Base-by-base conservation (phyloP, 2,329 filamentous ascomycete genomes). In the Colletotrichum godetiae region DNA sequence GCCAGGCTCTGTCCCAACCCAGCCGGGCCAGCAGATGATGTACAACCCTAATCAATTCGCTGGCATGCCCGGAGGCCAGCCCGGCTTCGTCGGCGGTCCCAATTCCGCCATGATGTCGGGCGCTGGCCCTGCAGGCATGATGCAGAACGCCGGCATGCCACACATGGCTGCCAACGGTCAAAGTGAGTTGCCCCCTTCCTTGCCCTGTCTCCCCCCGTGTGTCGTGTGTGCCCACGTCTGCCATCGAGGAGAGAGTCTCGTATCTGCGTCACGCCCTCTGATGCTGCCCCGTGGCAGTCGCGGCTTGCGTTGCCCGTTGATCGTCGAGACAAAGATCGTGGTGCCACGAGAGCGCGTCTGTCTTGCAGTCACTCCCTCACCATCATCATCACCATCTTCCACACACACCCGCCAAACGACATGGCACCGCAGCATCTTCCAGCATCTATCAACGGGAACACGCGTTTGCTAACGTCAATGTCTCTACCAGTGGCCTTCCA, bases 81-180 rank as follows among this genome's bases (percentile, higher is more conserved):
- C 82, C 72, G 82, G 80, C 75, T 90, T 89, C 77, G 84, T 84
- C 62, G 85, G 85, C 60, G 86, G 84, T 76, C 86, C 86, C 65
- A 89, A 88, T 76, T 83, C 85, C 66, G 83, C 88, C 81, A 89
- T 91, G 87, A 89, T 89, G 85, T 82, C 84, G 62, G 85, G 83
- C 76, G 81, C 82, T 75, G 87, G 86, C 53, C 85, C 87, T 82
- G 86, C 84, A 81, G 88, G 86, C 78, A 91, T 92, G 89, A 91
- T 92, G 90, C 90, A 89, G 82, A 90, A 87, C 80, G 81, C 88
- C 77, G 87, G 83, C 79, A 89, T 91, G 88, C 86, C 86, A 75
- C 88, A 88, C 80, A 90, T 91, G 88, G 84, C 84, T 76, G 82
- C 86, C 75, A 91, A 90, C 84, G 88, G 89, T 66, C 89, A 90